Conservation (phyloP, 1,284 basidiomycete species). For the Ceratobasidium papillatum region DNA sequence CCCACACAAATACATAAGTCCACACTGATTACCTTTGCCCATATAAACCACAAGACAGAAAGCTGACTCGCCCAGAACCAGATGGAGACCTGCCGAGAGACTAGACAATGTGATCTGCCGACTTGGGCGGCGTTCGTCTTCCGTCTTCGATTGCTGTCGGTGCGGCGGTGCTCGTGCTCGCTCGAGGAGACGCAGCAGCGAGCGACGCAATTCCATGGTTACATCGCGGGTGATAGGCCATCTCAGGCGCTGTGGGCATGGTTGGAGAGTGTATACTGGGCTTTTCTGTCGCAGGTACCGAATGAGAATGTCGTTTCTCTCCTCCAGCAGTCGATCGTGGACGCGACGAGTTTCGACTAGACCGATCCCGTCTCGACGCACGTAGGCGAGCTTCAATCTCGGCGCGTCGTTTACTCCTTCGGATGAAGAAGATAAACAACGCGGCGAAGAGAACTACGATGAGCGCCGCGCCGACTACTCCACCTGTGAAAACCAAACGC, state of each 20-base stretch:
- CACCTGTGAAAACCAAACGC: not conserved
- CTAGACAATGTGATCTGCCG: constrained; percentile 25
- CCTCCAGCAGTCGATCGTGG: not conserved
- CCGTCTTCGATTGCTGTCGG: constrained; percentile 17
- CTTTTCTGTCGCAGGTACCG: not conserved
- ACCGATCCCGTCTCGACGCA: not conserved
- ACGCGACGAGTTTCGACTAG: not conserved
- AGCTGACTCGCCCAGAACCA: not conserved
- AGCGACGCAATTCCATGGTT: constrained; percentile 30
- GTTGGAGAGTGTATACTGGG: not conserved
- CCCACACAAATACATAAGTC: not conserved
- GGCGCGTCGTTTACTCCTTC: constrained; percentile 30
- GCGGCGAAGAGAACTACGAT: constrained; percentile 28
- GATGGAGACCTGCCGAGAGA: not conserved
- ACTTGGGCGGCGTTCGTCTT: constrained; percentile 26
- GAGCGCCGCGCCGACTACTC: constrained; percentile 31
- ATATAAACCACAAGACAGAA: not conserved
- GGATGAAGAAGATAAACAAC: constrained; percentile 28
- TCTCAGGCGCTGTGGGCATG: constrained; percentile 19
- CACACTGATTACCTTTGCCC: not conserved
- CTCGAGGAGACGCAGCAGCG: constrained; percentile 15
- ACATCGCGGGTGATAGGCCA: constrained; percentile 32
- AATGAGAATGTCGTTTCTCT: not conserved
- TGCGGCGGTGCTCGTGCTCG: constrained; percentile 28
- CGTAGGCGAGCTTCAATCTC: constrained; percentile 27